Percentiles rank a stretch among this genome's conserved stretches.
Evolutionary conservation across 305 asterid genomes (phyloP).

Genomic region (Fraxinus baroniana): DNA sequence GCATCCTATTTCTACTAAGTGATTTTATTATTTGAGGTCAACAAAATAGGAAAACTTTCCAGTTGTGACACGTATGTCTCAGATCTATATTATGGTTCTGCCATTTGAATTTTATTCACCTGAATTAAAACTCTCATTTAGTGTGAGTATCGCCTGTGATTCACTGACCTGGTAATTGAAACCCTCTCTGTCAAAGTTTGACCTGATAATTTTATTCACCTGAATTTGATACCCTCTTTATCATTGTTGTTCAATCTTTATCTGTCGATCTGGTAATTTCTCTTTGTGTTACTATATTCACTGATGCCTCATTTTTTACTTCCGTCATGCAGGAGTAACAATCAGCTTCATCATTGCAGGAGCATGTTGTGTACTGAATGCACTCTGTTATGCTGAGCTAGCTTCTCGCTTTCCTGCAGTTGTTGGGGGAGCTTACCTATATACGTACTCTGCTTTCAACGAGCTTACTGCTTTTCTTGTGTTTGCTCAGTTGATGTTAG

Average conservation of each 20-base stretch:
- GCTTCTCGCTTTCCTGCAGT: slow-evolving; percentile 97
- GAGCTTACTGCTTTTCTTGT: slow-evolving; percentile 95
- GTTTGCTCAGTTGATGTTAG: slow-evolving; percentile 90
- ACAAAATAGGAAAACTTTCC: background rate
- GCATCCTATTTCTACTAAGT: background rate
- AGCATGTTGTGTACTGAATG: slow-evolving; percentile 78
- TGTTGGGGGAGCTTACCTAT: slow-evolving; percentile 96
- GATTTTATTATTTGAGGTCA: background rate
- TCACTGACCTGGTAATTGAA: background rate
- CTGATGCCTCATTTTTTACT: slow-evolving; percentile 18
- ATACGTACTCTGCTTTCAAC: slow-evolving; percentile 90
- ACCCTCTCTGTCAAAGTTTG: background rate
- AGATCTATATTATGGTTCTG: background rate
- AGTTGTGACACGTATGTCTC: background rate
- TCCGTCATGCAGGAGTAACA: slow-evolving; percentile 67
- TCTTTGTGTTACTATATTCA: slow-evolving; percentile 5
- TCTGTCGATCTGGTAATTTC: background rate
- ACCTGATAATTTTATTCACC: background rate
- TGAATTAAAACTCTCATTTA: background rate
- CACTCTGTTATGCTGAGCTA: slow-evolving; percentile 91
- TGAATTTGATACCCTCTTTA: background rate
- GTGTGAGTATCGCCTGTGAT: background rate
- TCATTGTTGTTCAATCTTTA: background rate
- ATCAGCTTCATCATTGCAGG: slow-evolving; percentile 90
- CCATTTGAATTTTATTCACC: background rate